A percentile compares a stretch with the other conserved stretches of the same genome.
phyloP scores from a whole-genome alignment of 768 basidiomycete species.

The Boletus vermiculosoides region DNA sequence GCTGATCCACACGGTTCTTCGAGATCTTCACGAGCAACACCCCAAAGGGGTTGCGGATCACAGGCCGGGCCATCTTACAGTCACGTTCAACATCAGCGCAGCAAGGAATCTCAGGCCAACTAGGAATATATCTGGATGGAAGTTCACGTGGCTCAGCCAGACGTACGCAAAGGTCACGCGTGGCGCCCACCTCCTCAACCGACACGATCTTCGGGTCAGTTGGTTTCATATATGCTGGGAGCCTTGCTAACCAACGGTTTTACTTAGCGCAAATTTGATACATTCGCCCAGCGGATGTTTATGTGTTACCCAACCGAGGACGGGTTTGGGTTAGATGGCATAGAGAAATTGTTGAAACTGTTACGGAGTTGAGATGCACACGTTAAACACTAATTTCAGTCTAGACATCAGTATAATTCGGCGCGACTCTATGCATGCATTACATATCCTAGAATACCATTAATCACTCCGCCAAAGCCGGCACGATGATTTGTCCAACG shows the following conservation, averaged over 20 bases:
- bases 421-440: background rate
- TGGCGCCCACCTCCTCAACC: constrained; percentile 39
- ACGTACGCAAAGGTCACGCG: constrained; percentile 42
- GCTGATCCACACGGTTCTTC: constrained; percentile 49
- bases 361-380: constrained; percentile 21
- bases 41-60: background rate
- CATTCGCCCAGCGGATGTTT: constrained; percentile 44
- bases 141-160: constrained; percentile 42
- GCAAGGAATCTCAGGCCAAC: constrained; percentile 39
- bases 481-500: constrained; percentile 40
- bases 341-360: constrained; percentile 42
- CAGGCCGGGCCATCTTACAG: constrained; percentile 23
- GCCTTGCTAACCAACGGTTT: background rate
- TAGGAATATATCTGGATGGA: constrained; percentile 48
- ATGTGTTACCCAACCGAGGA: constrained; percentile 48
- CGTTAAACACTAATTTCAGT: background rate
- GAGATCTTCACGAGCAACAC: constrained; percentile 38
- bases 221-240: background rate
- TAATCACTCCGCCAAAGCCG: constrained; percentile 36
- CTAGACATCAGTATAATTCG: background rate
- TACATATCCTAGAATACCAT: background rate
- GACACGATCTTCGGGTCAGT: constrained; percentile 47
- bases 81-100: constrained; percentile 52
- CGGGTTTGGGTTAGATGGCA: constrained; percentile 46
- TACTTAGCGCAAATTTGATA: constrained; percentile 46